Conservation (phyloP, 306 rosid species). For the Trichosanthes cucumerina region DNA sequence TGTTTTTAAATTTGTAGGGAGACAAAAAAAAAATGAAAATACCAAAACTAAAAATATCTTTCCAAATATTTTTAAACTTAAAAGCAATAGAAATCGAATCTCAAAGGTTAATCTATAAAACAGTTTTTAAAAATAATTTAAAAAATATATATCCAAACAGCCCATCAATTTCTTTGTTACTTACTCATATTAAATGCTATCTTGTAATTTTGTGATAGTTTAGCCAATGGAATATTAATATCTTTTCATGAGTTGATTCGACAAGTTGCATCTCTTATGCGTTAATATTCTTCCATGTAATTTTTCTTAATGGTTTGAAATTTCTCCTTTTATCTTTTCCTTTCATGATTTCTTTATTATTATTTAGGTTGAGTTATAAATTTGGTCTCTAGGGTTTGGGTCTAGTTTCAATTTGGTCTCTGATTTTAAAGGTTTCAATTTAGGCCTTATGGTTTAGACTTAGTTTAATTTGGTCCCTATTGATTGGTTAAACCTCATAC, state of each 20-base stretch:
- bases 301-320: background rate
- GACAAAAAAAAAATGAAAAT: background rate
- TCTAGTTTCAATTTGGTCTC: background rate
- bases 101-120: background rate
- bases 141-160: background rate
- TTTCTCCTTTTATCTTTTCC: background rate
- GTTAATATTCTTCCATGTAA: background rate
- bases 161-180: background rate
- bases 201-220: background rate
- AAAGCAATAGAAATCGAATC: background rate
- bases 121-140: background rate
- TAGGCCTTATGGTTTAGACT: background rate
- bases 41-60: background rate
- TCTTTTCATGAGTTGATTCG: background rate
- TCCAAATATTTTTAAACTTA: background rate
- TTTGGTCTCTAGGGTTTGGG: background rate
- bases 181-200: background rate
- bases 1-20: background rate
- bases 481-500: background rate
- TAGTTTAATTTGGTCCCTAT: background rate
- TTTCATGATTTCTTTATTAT: background rate
- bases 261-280: background rate
- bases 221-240: background rate
- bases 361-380: background rate
- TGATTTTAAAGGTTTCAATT: no score